Base-by-base conservation (phyloP, 306 rosid genomes). In the Quercus parvula region DNA sequence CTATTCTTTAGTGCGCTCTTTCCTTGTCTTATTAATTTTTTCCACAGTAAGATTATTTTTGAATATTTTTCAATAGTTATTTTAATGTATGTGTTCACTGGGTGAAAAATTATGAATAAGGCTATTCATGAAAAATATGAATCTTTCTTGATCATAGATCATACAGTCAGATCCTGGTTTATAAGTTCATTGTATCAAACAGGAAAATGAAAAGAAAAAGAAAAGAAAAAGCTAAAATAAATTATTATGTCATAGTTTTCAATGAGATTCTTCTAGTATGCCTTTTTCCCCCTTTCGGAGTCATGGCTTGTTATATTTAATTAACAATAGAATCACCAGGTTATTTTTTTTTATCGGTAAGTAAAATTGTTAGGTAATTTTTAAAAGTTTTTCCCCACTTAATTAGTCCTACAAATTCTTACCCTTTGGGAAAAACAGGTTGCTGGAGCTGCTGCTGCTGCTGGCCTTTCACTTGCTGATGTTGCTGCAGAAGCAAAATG, bases 401-500 rank as follows among this genome's bases (percentile, higher is more conserved):
- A 35, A 64, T 46, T 22, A 18, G 35, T 55, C 51, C 55, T 68
- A 27, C 35, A 51, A 56, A 33, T 62, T 76, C 77, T 61, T 71
- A 58, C 74, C n/a, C 73, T 78, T 79, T 73, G 35, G 58, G 73
- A 73, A 85, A 70, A 81, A 58, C 77, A 95, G 99, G 91, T 95
- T 81, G 98, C 97, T 58, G 99, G 99, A 71, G 99, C 98, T 74
- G 98, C 98, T 62, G 98, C 99, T 81, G 94, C 96, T 54, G 90
- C 91, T 56, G 99, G 98, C 78, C 88, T 85, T 79, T 86, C 87
- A 25, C 99, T 95, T 31, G 78, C 88, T 76, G 94, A 86, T 59
- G 99, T 95, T 73, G 85, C 97, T 58, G 87, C 91, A 4, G 98
- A 90, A 88, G 97, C 99, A 76, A 93, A 86, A 81, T 88, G 67